Percentiles rank a stretch among this genome's conserved stretches.
Evolutionary conservation across 805 yeast genomes (phyloP).

Genomic region (Nakazawaea molendinolei): DNA sequence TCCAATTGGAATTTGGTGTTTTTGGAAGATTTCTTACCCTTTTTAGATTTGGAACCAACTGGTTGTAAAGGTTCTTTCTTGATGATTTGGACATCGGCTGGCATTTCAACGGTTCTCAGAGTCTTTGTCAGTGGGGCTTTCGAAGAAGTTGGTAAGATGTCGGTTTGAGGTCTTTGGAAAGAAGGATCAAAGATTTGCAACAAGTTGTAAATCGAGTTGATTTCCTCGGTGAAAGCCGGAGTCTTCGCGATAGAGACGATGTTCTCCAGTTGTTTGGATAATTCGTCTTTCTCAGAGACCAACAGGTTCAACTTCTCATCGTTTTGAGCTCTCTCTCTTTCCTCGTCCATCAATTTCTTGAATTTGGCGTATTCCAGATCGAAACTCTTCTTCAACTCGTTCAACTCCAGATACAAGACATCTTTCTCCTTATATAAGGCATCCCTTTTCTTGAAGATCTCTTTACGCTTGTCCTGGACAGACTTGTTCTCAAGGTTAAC

Average conservation of each 20-base stretch:
- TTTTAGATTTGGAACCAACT: constrained; percentile 39
- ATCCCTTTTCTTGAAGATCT: constrained; percentile 57
- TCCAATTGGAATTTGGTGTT: constrained; percentile 60
- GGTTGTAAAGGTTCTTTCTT: constrained; percentile 60
- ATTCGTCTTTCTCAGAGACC: constrained; percentile 45
- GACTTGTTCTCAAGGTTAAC: constrained; percentile 54
- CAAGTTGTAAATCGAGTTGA: constrained; percentile 66
- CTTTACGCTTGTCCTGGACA: constrained; percentile 59
- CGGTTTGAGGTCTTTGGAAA: constrained; percentile 49
- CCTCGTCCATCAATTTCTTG: constrained; percentile 61
- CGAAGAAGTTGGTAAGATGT: constrained; percentile 13
- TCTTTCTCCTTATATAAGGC: constrained; percentile 63
- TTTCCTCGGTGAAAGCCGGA: constrained; percentile 83
- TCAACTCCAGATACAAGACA: constrained; percentile 58
- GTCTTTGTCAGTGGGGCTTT: constrained; percentile 17
- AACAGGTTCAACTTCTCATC: constrained; percentile 50
- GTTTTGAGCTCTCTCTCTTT: constrained; percentile 59
- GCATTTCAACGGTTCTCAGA: constrained; percentile 50
- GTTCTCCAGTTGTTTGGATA: constrained; percentile 55
- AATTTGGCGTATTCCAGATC: constrained; percentile 70
- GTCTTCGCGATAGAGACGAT: constrained; percentile 60
- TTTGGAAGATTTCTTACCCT: constrained; percentile 43
- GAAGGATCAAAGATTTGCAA: constrained; percentile 73
- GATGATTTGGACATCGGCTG: constrained; percentile 57
- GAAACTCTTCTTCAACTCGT: constrained; percentile 64